Base-by-base conservation (phyloP, 495 filamentous ascomycete species). In the Amphirosellinia nigrospora region DNA sequence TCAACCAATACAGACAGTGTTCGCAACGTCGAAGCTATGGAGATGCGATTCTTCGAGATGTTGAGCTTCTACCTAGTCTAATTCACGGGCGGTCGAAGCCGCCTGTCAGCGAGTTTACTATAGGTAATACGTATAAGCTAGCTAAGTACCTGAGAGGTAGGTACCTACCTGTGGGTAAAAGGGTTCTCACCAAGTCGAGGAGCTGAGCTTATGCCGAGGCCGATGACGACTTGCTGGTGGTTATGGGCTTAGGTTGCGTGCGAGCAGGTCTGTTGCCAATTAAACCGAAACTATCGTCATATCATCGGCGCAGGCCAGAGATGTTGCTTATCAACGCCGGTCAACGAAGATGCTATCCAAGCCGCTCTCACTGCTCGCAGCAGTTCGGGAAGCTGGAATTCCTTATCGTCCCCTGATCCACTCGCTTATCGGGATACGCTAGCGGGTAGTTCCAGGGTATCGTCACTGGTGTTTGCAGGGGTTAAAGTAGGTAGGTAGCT, bases 351-450 rank as follows among this genome's bases (percentile, higher is more conserved):
- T 34, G 52, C 52, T 19, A 56, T 34, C 52, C 30, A 56, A 56
- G 11, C n/a, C n/a, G n/a, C n/a, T n/a, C n/a, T n/a, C n/a, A 2
- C 52, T 7, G 52, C 28, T 56, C 28, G 60, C 56, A 23, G 55
- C 21, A 34, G 30, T 26, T 39, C 34, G 23, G 52, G 13, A 36
- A 50, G 67, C 56, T 52, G 69, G 50, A 65, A 65, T 39, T 65
- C 48, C 77, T 79, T 79, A 79, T 79, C 77, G 65, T 45, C 58
- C 68, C 63, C 73, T 70, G 74, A 72, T 72, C 70, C 67, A 69
- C 61, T 26, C 43, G 13, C 74, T 73, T 78, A 74, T 72, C 68
- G 23, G n/a, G 13, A 3, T 36, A 53, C 75, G 71, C 73, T 73
- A 75, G 48, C 66, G 59, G 60, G 50, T 71, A 62, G 64, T 65